phyloP scores from a whole-genome alignment of 306 rosid genomes.

The Inga leiocalycina region DNA sequence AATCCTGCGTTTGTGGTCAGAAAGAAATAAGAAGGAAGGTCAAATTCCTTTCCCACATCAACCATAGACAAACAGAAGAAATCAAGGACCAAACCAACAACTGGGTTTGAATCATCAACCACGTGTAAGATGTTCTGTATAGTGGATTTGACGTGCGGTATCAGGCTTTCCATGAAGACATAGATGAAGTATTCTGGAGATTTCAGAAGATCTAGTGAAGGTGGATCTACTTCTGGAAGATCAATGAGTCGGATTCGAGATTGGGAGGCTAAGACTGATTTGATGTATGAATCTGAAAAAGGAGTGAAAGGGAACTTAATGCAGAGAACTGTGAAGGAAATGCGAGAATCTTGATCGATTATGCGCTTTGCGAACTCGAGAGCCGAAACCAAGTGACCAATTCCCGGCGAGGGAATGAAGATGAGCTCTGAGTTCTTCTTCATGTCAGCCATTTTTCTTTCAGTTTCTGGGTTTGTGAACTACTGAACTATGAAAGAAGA shows the following conservation, averaged over 20 bases:
- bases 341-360: constrained; percentile 27
- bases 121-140: constrained; percentile 32
- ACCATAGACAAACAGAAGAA: constrained; percentile 52
- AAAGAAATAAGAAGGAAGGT: constrained; percentile 53
- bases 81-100: constrained; percentile 54
- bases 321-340: constrained; percentile 51
- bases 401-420: constrained; percentile 54
- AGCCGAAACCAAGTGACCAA: constrained; percentile 55
- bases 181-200: constrained; percentile 31
- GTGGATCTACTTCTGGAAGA: constrained; percentile 51
- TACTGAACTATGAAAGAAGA: not conserved
- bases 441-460: constrained; percentile 14
- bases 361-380: constrained; percentile 56
- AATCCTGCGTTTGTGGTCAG: constrained; percentile 49
- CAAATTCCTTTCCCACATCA: constrained; percentile 53
- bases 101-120: constrained; percentile 23
- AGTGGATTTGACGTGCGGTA: constrained; percentile 37
- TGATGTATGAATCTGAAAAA: constrained; percentile 43
- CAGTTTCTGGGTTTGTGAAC: not conserved
- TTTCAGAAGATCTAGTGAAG: constrained; percentile 32
- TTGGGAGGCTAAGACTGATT: constrained; percentile 40
- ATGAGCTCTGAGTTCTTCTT: constrained; percentile 39
- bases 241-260: constrained; percentile 48
- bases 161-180: constrained; percentile 38
- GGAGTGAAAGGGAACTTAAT: constrained; percentile 35